Evolutionary conservation across 2,329 filamentous ascomycete genomes (phyloP).

Genomic region (Ophiostoma quercus): DNA sequence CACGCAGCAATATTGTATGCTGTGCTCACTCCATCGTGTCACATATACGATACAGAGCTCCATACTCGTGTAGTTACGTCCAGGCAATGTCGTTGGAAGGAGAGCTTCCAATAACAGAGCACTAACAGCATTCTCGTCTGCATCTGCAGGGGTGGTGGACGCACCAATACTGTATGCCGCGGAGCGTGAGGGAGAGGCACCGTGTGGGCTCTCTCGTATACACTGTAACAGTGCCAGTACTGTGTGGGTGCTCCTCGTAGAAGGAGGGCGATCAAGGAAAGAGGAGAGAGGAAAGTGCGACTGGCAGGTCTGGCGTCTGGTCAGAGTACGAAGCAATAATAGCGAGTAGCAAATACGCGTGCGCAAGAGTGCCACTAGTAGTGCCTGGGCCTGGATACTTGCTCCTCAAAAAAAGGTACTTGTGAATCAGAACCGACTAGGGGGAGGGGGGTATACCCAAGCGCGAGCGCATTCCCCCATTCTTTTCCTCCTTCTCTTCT

Average conservation of each 20-base stretch:
- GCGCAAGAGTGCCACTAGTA: neutral
- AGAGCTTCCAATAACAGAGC: too few species aligned
- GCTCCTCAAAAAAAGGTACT: neutral
- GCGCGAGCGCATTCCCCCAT: neutral
- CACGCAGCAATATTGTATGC: neutral
- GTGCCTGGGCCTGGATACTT: constrained; percentile 6
- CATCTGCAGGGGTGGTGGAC: neutral
- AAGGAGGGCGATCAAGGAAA: neutral
- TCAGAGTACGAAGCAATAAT: neutral
- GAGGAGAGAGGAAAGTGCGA: neutral
- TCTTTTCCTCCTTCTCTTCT: neutral
- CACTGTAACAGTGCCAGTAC: constrained; percentile 1
- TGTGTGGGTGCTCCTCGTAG: neutral
- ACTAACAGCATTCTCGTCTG: neutral
- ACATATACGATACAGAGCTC: neutral
- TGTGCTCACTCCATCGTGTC: neutral
- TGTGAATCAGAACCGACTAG: constrained; percentile 9
- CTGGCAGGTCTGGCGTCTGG: neutral
- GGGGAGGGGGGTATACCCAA: constrained; percentile 13
- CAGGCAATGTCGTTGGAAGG: too few species aligned
- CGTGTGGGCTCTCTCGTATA: neutral
- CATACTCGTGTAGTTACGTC: neutral
- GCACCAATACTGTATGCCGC: neutral
- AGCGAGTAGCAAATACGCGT: neutral
- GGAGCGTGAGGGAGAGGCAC: neutral